Percentiles rank a stretch among this genome's conserved stretches.
Evolutionary conservation across 371 early-diverging fungal species (phyloP).

Genomic region (Lichtheimia ornata): DNA sequence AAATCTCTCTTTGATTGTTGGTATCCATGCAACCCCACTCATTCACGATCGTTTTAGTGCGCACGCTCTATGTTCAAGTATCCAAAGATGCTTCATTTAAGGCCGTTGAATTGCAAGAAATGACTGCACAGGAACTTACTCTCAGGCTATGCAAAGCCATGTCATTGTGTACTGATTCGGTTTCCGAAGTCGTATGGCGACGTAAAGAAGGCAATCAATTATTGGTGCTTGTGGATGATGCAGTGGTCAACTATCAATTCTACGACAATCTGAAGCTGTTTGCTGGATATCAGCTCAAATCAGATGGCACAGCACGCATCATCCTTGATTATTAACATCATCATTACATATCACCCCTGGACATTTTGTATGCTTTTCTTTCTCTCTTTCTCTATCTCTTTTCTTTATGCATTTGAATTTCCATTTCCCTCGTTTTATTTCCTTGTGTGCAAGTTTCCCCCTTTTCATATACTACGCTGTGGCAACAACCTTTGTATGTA

Average conservation of each 20-base stretch:
- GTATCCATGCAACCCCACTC: too few species aligned
- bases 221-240: constrained; percentile 16
- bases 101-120: neutral
- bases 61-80: too few species aligned
- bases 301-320: constrained; percentile 10
- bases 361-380: neutral
- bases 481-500: too few species aligned
- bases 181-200: constrained; percentile 7
- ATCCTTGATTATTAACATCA: constrained; percentile 2
- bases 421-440: too few species aligned
- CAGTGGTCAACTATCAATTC: constrained; percentile 14
- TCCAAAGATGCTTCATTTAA: too few species aligned
- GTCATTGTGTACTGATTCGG: neutral
- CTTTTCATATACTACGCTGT: too few species aligned
- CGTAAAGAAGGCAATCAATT: neutral
- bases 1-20: too few species aligned
- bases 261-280: constrained; percentile 1
- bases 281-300: constrained; percentile 20
- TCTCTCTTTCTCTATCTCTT: neutral
- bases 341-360: neutral
- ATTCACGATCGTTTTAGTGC: too few species aligned
- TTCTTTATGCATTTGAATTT: too few species aligned
- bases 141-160: neutral
- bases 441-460: too few species aligned
- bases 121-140: neutral